Evolutionary conservation across 768 basidiomycete species (phyloP), one percentile per base, ranked within the genome.

Genomic region (Mycena maculata): DNA sequence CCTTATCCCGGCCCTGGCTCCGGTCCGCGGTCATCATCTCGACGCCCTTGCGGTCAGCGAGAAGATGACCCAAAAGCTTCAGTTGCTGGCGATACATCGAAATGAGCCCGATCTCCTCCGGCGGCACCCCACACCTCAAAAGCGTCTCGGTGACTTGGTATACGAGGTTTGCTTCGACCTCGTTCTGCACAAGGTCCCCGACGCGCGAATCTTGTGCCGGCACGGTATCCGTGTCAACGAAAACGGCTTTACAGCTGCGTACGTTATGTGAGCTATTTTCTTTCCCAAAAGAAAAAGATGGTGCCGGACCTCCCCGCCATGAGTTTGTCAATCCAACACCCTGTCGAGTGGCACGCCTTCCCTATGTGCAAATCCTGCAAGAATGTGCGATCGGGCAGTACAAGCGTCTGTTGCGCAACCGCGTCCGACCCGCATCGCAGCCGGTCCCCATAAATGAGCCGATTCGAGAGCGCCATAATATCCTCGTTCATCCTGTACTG

Each of bases 401-500:
- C 72, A 60, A 99, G 77, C 22, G 76, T 81, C 71, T 84, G 84
- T 42, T 83, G 80, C 31, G 93, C 92, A 13, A 97, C 88, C 20
- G 81, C 80, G 49, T 89, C 87, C 12, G 87, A 90, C 5, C 97
- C 98, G 75, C 95, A 97, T 50, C 81, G 84, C 44, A 98, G 83
- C 22, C 90, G 85, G 63, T 91, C 87, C 12, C 86, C 82, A 72
- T 99, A 99, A 12, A 98, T 90, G 50, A 99, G 88, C 61, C 83
- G 84, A 77, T 98, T 99, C 2, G 93, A 94, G 11, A 99, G 82
- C 12, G 86, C 75, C 96, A 98, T 98, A 75, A 99, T 98, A 67
- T 97, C 95, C 60, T 87, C 87, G 77, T 97, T 98, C 98, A 99
- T 99, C 48, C 98, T 86, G 75, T 99, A 99, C 75, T 99, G 98